Base-by-base conservation (phyloP, 176 grass and related monocot genomes). In the Musa acuminata region DNA sequence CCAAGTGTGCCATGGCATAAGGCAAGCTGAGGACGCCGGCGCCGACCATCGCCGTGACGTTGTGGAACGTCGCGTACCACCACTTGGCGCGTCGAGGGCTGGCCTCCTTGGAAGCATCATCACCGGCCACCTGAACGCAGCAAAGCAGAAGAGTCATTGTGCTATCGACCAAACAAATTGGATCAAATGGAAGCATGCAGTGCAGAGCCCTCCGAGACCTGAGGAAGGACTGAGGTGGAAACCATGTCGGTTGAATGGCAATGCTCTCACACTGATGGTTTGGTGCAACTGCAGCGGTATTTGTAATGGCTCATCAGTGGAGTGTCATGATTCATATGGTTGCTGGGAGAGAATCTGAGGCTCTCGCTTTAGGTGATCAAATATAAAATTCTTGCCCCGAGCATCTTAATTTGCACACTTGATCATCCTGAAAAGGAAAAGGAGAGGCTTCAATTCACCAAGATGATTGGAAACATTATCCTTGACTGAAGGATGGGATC, bases 371-470 rank as follows among this genome's bases (percentile, higher is more conserved):
- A 43, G 35, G 35, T 43, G 35, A 43, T 43, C 35, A 43, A 43
- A 43, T 43, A 43, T 43, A 43, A 43, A 43, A 6, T 43, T 6
- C 4, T 43, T 43, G 35, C 4, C 35, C 35, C 35, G 35, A n/a
- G 57, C 13, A 60, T 60, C 57, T 60, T 60, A 60, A 1, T 19
- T 60, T 60, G 19, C 57, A 60, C 16, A 43, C 35, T 43, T 5
- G 35, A 43, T 43, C 35, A 43, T 21, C 17, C n/a, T 21, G 57
- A 75, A 19, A 82, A 82, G 81, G 64, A 67, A 88, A 88, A 88
- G 82, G 79, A 88, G 75, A 63, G 82, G 82, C 75, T 67, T 67
- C 22, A 1, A 76, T 82, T 79, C 82, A 78, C 25, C 58, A 8
- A 1, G 2, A 82, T 67, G 70, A 82, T 77, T 8, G 84, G 84